phyloP scores from a whole-genome alignment of 768 basidiomycete species.

The Tulasnella sp. region DNA sequence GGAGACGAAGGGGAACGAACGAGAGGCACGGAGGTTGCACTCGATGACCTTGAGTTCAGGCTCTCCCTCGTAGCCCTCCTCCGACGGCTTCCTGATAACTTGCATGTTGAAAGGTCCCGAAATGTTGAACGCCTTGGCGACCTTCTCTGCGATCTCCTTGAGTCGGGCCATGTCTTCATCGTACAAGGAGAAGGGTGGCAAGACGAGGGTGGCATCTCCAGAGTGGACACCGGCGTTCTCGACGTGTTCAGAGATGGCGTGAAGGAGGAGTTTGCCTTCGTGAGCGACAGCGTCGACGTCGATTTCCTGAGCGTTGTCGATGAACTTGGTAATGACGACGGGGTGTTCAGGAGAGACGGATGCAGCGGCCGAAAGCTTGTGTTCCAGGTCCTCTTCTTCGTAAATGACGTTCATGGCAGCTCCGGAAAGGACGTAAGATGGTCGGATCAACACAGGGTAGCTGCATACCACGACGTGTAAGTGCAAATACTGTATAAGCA shows the following conservation, averaged over 20 bases:
- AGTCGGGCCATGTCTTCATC: slow-evolving; percentile 76
- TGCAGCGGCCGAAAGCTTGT: slow-evolving; percentile 95
- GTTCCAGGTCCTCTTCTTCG: slow-evolving; percentile 82
- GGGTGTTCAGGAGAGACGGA: slow-evolving; percentile 95
- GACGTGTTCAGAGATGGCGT: slow-evolving; percentile 96
- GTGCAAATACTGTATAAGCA: not conserved
- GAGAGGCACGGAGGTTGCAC: slow-evolving; percentile 95
- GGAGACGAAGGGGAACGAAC: slow-evolving; percentile 98
- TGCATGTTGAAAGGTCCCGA: slow-evolving; percentile 99
- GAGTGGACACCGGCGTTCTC: slow-evolving; percentile 99
- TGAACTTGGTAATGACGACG: slow-evolving; percentile 98
- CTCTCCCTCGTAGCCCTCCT: slow-evolving; percentile 39
- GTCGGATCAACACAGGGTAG: slow-evolving; percentile 96
- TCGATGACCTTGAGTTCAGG: slow-evolving; percentile 92
- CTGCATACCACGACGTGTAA: slow-evolving; percentile 41
- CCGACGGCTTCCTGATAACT: slow-evolving; percentile 78
- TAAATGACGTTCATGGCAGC: slow-evolving; percentile 99
- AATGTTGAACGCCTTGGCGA: slow-evolving; percentile 90
- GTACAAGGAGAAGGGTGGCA: slow-evolving; percentile 84
- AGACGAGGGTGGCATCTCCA: slow-evolving; percentile 94
- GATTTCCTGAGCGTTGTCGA: slow-evolving; percentile 95
- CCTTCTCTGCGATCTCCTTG: slow-evolving; percentile 92
- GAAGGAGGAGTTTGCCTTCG: slow-evolving; percentile 85
- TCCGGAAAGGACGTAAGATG: slow-evolving; percentile 96
- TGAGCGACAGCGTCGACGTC: slow-evolving; percentile 97